These are phyloP conservation scores for Lizonia empirigonia DNA, from an alignment of 2,329 filamentous ascomycete genomes.

Conservation along the genomic window DNA sequence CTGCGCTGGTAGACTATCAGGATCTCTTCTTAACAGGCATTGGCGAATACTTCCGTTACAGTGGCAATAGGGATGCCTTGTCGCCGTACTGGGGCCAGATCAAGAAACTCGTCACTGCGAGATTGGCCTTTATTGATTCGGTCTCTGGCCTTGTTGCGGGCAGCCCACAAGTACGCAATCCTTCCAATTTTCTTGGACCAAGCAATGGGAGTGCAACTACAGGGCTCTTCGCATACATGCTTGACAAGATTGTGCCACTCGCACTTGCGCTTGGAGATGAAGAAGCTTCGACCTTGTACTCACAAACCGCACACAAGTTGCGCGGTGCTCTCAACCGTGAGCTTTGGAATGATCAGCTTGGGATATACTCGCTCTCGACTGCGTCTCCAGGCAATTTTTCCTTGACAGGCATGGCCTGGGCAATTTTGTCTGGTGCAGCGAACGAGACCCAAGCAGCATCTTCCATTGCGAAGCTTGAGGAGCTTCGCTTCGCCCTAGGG, in stretches of 20 bases:
- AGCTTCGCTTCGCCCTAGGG: conserved; percentile 43
- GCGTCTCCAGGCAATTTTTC: conserved; percentile 39
- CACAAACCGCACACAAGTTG: conserved; percentile 25
- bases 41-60: conserved; percentile 34
- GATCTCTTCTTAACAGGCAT: conserved; percentile 37
- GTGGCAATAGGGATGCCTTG: conserved; percentile 25
- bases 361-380: conserved; percentile 41
- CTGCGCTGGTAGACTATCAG: conserved; percentile 39
- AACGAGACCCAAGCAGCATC: conserved; percentile 37
- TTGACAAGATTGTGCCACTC: conserved; percentile 33
- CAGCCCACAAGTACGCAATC: conserved; percentile 2
- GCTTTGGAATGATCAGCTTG: conserved; percentile 43
- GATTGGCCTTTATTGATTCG: conserved; percentile 35
- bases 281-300: conserved; percentile 22
- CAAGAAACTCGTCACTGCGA: conserved; percentile 27
- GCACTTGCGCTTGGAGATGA: conserved; percentile 42
- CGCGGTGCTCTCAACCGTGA: conserved; percentile 35
- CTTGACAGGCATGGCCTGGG: conserved; percentile 41
- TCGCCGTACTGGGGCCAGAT: conserved; percentile 30
- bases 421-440: conserved; percentile 44
- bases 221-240: conserved; percentile 31
- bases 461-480: conserved; percentile 38
- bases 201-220: conserved; percentile 38
- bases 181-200: conserved; percentile 34
- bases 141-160: conserved; percentile 32